Evolutionary conservation across 805 yeast genomes (phyloP), one percentile per base, ranked within the genome.

Genomic region (Suhomyces sp.): DNA sequence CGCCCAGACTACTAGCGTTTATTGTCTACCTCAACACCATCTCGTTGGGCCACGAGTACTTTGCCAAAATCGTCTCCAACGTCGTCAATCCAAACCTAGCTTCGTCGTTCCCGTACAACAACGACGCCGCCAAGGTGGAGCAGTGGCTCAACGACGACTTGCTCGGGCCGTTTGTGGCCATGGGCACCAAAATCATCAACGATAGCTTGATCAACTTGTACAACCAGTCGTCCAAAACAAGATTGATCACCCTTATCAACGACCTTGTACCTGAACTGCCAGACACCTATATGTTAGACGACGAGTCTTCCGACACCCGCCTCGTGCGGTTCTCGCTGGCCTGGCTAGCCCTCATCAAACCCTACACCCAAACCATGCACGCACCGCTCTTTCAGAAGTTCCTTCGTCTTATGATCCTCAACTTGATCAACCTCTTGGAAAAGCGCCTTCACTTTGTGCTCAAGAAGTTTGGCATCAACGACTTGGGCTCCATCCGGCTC

Each of bases 401-500:
- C 41, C 69, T 80, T 22, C 62, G 74, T 4, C 68, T 78, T 4
- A 73, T 85, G 4, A 85, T 88, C 5, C 69, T 78, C 3, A 73
- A 80, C 44, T 62, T 89, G 24, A 83, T 90, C 1, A 72, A 72
- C 19, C 59, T 80, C 15, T 61, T 90, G 3, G 96, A 90, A 62
- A 78, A 81, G 56, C 85, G 85, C 60, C 72, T 93, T 27, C 82
- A 93, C 84, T 59, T 76, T 3, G 74, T 88, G 46, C 81, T 86
- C 47, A 81, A 82, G 49, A 83, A 82, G 58, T 72, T 65, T 57
- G 67, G 64, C 48, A 82, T 90, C 54, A 91, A 89, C 63, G 96
- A 88, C 60, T 70, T 88, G 41, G 98, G 97, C 1, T 85, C 96
- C 0, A 78, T 90, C 17, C 87, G 85, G 57, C 72, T 94, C 48